Percentiles rank a stretch among this genome's conserved stretches.
Evolutionary conservation across 805 yeast genomes (phyloP).

Genomic region (Ogataea glucozyma): DNA sequence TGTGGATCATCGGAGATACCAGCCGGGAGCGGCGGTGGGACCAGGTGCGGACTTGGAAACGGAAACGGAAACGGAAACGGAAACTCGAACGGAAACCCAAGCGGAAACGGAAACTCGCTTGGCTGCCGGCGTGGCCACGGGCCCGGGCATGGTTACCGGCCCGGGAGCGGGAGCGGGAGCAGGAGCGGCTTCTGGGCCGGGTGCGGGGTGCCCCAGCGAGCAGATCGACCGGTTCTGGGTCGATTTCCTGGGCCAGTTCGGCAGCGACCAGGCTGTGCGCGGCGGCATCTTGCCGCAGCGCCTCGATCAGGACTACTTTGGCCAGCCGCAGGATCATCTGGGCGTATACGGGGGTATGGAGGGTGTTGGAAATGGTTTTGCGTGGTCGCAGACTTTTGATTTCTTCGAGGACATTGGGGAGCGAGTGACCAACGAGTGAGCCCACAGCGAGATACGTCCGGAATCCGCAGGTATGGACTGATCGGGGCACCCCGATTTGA

Average conservation of each 20-base stretch:
- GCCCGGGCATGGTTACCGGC: background rate
- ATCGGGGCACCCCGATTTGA: too few relatives aligned
- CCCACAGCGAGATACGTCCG: too few relatives aligned
- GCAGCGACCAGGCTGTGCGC: background rate
- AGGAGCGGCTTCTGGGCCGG: too few relatives aligned
- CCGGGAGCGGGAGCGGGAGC: background rate
- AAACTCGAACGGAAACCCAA: too few relatives aligned
- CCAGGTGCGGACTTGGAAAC: too few relatives aligned
- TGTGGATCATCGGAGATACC: background rate
- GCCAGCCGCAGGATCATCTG: background rate
- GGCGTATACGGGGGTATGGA: background rate
- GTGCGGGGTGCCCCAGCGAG: slow-evolving; percentile 15
- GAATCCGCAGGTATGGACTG: too few relatives aligned
- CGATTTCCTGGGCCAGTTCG: slow-evolving; percentile 14
- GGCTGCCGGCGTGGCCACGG: too few relatives aligned
- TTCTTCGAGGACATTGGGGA: slow-evolving; percentile 3
- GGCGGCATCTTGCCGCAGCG: background rate
- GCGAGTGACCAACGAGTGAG: too few relatives aligned
- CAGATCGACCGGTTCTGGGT: slow-evolving; percentile 32
- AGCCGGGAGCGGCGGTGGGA: too few relatives aligned
- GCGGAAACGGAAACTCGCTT: too few relatives aligned
- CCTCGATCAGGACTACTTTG: background rate
- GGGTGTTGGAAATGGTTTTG: background rate
- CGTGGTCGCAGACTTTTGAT: slow-evolving; percentile 5
- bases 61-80: too few relatives aligned